Evolutionary conservation across 768 basidiomycete species (phyloP), one percentile per base, ranked within the genome.

Genomic region (Pleurotus giganteus): DNA sequence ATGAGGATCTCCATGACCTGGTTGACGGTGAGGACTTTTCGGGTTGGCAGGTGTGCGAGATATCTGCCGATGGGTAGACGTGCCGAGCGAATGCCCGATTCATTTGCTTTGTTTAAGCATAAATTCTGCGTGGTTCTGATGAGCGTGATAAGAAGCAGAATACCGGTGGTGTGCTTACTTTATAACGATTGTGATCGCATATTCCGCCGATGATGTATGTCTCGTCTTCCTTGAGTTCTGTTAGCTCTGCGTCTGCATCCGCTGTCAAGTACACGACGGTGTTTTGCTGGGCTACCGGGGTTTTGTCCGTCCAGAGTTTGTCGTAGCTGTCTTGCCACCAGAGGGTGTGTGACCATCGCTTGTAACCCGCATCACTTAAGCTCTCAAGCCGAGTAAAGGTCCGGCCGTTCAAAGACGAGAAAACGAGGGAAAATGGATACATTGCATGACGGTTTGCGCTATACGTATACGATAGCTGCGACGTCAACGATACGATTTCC

Each of bases 21-120:
- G 69, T 99, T 98, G 52, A 99, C 94, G 1, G 97, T 99, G 59
- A 99, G 77, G 28, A 99, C 94, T 64, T 98, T 98, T 58, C 97
- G 85, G 8, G 95, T 94, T 28, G 87, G 80, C 55, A 99, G 75
- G 45, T 88, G 81, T 41, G 87, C 79, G 31, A 98, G 75, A 67
- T 91, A 97, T 53, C 85, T 87, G n/a, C 94, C 91, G 53, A 99
- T 98, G 2, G 97, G 97, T 53, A 99, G 82, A 47, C 91, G 86
- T 3, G 94, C 97, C 36, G 93, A 89, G 39, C 86, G 82, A 53
- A 98, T 80, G 4, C 81, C 82, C 32, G 88, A 81, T 47, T 74
- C 74, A 34, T 81, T 75, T 2, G 97, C 92, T 70, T 95, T 97
- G 68, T 92, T 80, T 54, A 90, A 76, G 67, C 96, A 98, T 29